phyloP scores from a whole-genome alignment of 352 stramenopile genomes.

The Globisporangium acanthophoron region DNA sequence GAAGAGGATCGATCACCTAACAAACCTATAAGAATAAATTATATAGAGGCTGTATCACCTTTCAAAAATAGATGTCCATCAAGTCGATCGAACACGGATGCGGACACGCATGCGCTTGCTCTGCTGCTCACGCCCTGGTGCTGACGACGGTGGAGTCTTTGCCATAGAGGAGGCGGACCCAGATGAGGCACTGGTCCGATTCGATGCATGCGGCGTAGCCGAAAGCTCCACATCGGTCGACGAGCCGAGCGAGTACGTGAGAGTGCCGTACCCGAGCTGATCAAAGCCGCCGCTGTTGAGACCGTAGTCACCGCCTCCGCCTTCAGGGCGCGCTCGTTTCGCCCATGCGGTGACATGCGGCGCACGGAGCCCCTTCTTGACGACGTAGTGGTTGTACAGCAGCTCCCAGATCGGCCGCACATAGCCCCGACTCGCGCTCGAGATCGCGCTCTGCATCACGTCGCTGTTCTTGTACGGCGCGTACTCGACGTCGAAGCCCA shows the following conservation, averaged over 20 bases:
- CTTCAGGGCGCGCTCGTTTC: slow-evolving; percentile 8
- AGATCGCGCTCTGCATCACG: slow-evolving; percentile 14
- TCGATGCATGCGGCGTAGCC: too few species aligned
- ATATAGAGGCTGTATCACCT: too few species aligned
- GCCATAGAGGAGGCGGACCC: too few species aligned
- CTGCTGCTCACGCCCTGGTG: too few species aligned
- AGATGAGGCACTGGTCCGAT: too few species aligned
- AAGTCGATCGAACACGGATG: too few species aligned
- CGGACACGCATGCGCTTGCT: too few species aligned
- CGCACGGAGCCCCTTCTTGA: slow-evolving; percentile 10
- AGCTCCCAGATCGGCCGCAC: slow-evolving; percentile 14
- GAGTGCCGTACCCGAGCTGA: slow-evolving; percentile 16
- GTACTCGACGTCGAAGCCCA: too few species aligned
- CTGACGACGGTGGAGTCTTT: too few species aligned
- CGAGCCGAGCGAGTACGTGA: slow-evolving; percentile 9
- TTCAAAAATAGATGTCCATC: neutral
- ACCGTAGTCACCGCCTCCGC: slow-evolving; percentile 17
- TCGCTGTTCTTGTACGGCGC: slow-evolving; percentile 14
- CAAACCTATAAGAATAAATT: neutral
- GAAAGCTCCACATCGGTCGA: too few species aligned
- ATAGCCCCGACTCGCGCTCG: slow-evolving; percentile 1
- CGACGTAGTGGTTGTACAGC: slow-evolving; percentile 18
- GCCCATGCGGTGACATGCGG: slow-evolving; percentile 10
- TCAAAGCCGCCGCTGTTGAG: slow-evolving; percentile 17
- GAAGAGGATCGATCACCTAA: neutral